A percentile compares a stretch with the other conserved stretches of the same genome.
These are phyloP conservation scores for Talinum fruticosum DNA, from an alignment of 148 eudicot genomes.

Conservation along the genomic window DNA sequence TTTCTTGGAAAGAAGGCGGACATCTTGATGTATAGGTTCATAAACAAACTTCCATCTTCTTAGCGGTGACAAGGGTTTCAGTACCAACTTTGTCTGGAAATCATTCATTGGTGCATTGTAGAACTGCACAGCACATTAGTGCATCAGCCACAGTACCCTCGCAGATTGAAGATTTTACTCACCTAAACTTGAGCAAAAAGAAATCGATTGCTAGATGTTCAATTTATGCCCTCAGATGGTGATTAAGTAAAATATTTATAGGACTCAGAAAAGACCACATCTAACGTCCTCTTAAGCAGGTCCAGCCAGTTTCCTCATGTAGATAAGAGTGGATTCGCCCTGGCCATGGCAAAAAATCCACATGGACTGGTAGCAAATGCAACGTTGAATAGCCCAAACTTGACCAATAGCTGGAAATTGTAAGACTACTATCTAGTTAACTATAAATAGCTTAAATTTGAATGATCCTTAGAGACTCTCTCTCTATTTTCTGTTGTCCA, in stretches of 20 bases:
- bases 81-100: constrained; percentile 68
- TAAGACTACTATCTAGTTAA: neutral
- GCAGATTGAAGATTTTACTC: neutral
- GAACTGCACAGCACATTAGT: constrained; percentile 41
- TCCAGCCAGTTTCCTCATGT: neutral
- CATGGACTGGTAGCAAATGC: neutral
- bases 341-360: neutral
- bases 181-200: neutral
- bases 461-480: neutral
- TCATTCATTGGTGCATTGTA: constrained; percentile 83
- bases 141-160: neutral
- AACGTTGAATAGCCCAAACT: neutral
- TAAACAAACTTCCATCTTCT: constrained; percentile 74
- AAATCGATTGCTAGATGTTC: neutral
- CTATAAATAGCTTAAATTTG: neutral
- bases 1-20: constrained; percentile 85
- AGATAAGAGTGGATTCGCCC: neutral
- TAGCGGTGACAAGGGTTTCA: constrained; percentile 75
- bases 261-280: neutral
- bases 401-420: neutral
- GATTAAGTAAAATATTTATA: neutral
- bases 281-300: neutral
- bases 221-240: neutral
- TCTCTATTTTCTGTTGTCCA: neutral
- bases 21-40: constrained; percentile 75